Conservation (phyloP, 148 eudicot species). For the Chenopodium quinoa region DNA sequence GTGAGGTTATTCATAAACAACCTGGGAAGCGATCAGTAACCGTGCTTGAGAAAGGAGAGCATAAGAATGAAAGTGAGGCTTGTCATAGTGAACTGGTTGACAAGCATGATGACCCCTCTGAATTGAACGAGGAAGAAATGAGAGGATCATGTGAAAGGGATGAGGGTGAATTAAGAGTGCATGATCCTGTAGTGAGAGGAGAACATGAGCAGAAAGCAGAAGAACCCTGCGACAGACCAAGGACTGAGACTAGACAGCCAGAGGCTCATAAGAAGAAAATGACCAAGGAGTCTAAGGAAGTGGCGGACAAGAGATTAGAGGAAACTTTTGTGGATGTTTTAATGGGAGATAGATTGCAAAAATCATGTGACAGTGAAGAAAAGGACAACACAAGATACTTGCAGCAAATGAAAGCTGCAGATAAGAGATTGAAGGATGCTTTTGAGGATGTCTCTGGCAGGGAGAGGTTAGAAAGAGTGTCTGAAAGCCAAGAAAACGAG, state of each 20-base stretch:
- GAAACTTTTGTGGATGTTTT: slow-evolving; percentile 16
- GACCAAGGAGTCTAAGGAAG: slow-evolving; percentile 18
- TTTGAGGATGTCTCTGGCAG: slow-evolving; percentile 24
- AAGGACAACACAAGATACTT: slow-evolving; percentile 21
- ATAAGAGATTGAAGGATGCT: slow-evolving; percentile 23
- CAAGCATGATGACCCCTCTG: neutral
- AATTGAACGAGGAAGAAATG: slow-evolving; percentile 9
- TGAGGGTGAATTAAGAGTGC: slow-evolving; percentile 26
- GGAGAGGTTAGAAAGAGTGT: slow-evolving; percentile 28
- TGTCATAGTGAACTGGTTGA: slow-evolving; percentile 23
- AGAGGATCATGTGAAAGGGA: slow-evolving; percentile 20
- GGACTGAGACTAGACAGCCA: slow-evolving; percentile 25
- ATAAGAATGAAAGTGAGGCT: slow-evolving; percentile 24
- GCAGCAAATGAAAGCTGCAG: slow-evolving; percentile 21
- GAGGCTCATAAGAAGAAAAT: slow-evolving; percentile 28
- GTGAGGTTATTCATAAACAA: slow-evolving; percentile 23
- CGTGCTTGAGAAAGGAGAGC: slow-evolving; percentile 15
- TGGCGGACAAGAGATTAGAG: slow-evolving; percentile 17
- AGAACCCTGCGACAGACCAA: slow-evolving; percentile 30
- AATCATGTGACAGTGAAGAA: slow-evolving; percentile 23
- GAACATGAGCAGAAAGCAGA: slow-evolving; percentile 24
- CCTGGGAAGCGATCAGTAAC: slow-evolving; percentile 18
- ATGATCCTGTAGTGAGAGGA: slow-evolving; percentile 23
- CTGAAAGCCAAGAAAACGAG: slow-evolving; percentile 12
- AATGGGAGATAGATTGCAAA: slow-evolving; percentile 13